Evolutionary conservation across 768 basidiomycete genomes (phyloP).

Genomic region (Porpolomopsis calyptriformis): DNA sequence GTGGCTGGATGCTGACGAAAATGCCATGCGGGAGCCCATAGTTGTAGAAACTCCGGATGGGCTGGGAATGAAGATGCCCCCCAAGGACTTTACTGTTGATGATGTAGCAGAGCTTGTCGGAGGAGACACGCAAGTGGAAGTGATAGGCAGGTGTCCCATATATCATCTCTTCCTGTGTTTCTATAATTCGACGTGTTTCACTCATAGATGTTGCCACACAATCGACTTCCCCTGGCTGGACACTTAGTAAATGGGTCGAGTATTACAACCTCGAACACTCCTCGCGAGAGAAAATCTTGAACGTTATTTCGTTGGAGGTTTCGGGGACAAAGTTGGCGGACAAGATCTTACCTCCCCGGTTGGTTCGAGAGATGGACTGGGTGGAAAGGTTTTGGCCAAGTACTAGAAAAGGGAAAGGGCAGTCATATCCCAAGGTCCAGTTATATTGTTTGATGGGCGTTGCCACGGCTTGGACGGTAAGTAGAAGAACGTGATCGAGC

Average conservation of each 20-base stretch:
- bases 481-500: conserved; percentile 16
- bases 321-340: conserved; percentile 76
- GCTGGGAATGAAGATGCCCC: conserved; percentile 86
- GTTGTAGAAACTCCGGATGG: conserved; percentile 70
- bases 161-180: background rate
- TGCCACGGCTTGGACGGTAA: conserved; percentile 84
- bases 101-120: conserved; percentile 79
- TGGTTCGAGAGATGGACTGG: conserved; percentile 91
- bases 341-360: conserved; percentile 67
- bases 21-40: conserved; percentile 74
- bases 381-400: conserved; percentile 93
- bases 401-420: conserved; percentile 59
- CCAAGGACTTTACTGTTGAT: conserved; percentile 54
- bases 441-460: conserved; percentile 97
- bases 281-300: conserved; percentile 76
- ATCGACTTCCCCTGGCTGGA: conserved; percentile 80
- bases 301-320: conserved; percentile 93
- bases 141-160: conserved; percentile 59
- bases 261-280: conserved; percentile 64
- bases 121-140: conserved; percentile 70
- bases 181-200: background rate
- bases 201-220: conserved; percentile 77
- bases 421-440: conserved; percentile 86
- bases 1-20: conserved; percentile 66
- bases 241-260: conserved; percentile 80